A percentile compares a stretch with the other conserved stretches of the same genome.
These are phyloP conservation scores for Trametes meyenii DNA, from an alignment of 768 basidiomycete genomes.

Conservation along the genomic window DNA sequence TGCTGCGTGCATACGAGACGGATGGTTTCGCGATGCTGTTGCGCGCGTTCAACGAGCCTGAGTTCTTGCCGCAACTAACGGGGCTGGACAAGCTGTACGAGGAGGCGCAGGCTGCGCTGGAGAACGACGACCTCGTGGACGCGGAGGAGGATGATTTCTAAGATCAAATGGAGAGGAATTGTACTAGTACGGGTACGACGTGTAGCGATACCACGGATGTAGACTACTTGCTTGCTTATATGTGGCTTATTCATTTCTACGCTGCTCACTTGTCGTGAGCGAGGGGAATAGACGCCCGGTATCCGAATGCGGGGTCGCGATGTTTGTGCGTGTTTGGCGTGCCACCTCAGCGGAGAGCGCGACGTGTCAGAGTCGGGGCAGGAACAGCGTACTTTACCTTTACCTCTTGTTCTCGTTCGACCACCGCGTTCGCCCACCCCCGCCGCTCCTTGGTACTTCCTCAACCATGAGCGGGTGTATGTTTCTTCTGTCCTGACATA, in stretches of 20 bases:
- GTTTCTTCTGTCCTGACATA: slow-evolving; percentile 35
- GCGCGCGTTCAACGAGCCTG: slow-evolving; percentile 83
- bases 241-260: not conserved
- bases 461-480: slow-evolving; percentile 78
- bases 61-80: slow-evolving; percentile 58
- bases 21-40: slow-evolving; percentile 81
- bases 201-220: not conserved
- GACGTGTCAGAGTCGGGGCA: slow-evolving; percentile 21
- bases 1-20: slow-evolving; percentile 79
- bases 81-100: slow-evolving; percentile 58
- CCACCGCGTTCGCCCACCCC: slow-evolving; percentile 13
- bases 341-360: slow-evolving; percentile 32
- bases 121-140: slow-evolving; percentile 53
- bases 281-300: slow-evolving; percentile 3
- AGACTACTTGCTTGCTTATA: not conserved
- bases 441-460: slow-evolving; percentile 31
- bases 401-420: slow-evolving; percentile 4
- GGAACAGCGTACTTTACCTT: slow-evolving; percentile 1
- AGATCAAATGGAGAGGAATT: not conserved
- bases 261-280: too few species aligned
- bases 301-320: not conserved
- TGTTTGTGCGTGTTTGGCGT: slow-evolving; percentile 29
- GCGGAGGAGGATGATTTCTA: slow-evolving; percentile 38
- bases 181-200: not conserved
- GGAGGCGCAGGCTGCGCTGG: slow-evolving; percentile 54